Evolutionary conservation across 306 rosid species (phyloP), one percentile per base, ranked within the genome.

Genomic region (Trifolium pratense): DNA sequence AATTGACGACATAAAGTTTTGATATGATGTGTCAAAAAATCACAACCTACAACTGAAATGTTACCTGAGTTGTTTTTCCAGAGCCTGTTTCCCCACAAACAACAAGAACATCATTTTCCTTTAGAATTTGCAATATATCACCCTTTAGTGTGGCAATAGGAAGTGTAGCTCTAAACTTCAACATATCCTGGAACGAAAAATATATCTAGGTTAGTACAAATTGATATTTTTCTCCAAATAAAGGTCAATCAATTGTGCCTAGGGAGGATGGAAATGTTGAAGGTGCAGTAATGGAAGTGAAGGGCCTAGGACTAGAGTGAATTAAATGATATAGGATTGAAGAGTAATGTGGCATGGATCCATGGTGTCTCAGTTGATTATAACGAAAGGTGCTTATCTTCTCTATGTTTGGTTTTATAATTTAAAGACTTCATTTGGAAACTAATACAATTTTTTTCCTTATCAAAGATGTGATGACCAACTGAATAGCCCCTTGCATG

Each of bases 41-140:
- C 69, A 40, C 14, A 58, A 72, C 43, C 60, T 26, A 46, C 79
- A 63, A 68, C 66, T 69, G 20, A 71, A 72, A 63, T 60, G 51
- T 61, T 56, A 92, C 97, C 97, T 93, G 98, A 75, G 98, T 93
- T 79, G 98, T 93, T 89, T 93, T 93, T 75, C 98, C 98, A 40
- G 98, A 93, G 79, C 98, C 98, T 26, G 98, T 93, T 86, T 93
- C 98, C 77, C 98, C 98, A 80, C 98, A 89, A 83, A 93, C 96
- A 71, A 93, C 97, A 67, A 93, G 88, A 73, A 89, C 92, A 70
- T 84, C 78, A 68, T 86, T 83, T 62, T 91, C 89, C 84, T 83
- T 88, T 68, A 93, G 75, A 72, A 88, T 83, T 77, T 86, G 87
- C 88, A 89, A 71, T 79, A 89, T 85, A 59, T 91, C 92, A 81